Conservation (phyloP, 768 basidiomycete genomes). For the Clitopilus hobsonii region DNA sequence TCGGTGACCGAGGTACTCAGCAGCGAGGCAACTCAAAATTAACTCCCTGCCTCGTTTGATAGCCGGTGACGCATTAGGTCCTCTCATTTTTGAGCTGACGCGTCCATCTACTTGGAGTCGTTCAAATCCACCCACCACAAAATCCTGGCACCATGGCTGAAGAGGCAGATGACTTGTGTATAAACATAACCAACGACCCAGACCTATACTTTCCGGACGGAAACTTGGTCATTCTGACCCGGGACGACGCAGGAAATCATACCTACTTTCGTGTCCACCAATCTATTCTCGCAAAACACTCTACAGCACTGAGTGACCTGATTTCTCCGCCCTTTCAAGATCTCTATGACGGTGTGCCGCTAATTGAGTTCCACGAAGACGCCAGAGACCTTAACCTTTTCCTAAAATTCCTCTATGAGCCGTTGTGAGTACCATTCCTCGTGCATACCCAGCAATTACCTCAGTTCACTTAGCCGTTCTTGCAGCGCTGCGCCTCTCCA, state of each 20-base stretch:
- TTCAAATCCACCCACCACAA: slow-evolving; percentile 7
- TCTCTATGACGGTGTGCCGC: slow-evolving; percentile 18
- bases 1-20: background rate
- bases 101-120: slow-evolving; percentile 5
- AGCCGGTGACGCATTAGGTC: background rate
- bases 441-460: background rate
- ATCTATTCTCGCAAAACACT: slow-evolving; percentile 22
- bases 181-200: slow-evolving; percentile 20
- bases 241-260: slow-evolving; percentile 18
- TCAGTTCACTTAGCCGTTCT: slow-evolving; percentile 10
- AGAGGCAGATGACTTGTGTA: slow-evolving; percentile 12
- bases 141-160: slow-evolving; percentile 11
- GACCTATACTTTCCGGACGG: slow-evolving; percentile 21
- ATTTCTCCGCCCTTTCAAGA: slow-evolving; percentile 13
- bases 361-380: slow-evolving; percentile 21
- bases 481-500: slow-evolving; percentile 20
- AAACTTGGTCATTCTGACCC: slow-evolving; percentile 20
- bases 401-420: slow-evolving; percentile 21
- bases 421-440: slow-evolving; percentile 14
- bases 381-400: slow-evolving; percentile 18
- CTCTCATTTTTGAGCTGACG: background rate
- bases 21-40: background rate
- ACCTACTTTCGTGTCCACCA: slow-evolving; percentile 22
- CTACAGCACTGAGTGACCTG: slow-evolving; percentile 19
- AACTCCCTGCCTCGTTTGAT: background rate